These are phyloP conservation scores for Candida namnaoensis DNA, from an alignment of 805 yeast genomes.

Conservation along the genomic window DNA sequence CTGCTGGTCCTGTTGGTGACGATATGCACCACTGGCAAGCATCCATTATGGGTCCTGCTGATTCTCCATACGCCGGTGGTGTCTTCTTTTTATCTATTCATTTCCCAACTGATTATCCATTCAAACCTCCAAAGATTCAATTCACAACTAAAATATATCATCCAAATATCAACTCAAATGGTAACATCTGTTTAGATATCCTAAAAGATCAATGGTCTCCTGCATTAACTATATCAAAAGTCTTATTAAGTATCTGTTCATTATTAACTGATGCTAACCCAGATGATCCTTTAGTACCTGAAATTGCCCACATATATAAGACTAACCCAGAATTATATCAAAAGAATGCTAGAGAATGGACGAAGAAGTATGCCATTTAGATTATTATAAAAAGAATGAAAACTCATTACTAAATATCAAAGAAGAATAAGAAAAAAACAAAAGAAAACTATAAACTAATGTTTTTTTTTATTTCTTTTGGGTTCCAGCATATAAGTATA, in stretches of 20 bases:
- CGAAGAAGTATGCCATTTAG: conserved; percentile 92
- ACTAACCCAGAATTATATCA: conserved; percentile 91
- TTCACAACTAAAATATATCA: conserved; percentile 96
- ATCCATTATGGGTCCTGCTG: conserved; percentile 97
- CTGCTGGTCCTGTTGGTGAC: conserved; percentile 98
- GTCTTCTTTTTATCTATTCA: conserved; percentile 93
- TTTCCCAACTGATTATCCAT: conserved; percentile 98
- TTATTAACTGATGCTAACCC: conserved; percentile 96
- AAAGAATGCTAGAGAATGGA: conserved; percentile 97
- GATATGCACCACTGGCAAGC: conserved; percentile 99
- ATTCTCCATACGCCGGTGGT: conserved; percentile 85
- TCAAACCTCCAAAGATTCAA: conserved; percentile 92
- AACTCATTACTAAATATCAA: no score
- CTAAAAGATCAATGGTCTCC: conserved; percentile 99
- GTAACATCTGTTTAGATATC: conserved; percentile 94
- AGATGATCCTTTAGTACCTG: conserved; percentile 98
- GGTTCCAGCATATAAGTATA: no score
- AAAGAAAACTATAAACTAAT: no score
- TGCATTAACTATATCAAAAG: conserved; percentile 93
- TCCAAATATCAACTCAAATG: conserved; percentile 93
- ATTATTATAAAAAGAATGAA: not conserved
- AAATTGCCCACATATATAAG: conserved; percentile 93
- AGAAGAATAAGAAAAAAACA: no score
- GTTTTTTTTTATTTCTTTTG: no score
- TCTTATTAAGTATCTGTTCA: conserved; percentile 89